Base-by-base conservation (phyloP, 1,284 basidiomycete genomes). In the Coniophora puteana region DNA sequence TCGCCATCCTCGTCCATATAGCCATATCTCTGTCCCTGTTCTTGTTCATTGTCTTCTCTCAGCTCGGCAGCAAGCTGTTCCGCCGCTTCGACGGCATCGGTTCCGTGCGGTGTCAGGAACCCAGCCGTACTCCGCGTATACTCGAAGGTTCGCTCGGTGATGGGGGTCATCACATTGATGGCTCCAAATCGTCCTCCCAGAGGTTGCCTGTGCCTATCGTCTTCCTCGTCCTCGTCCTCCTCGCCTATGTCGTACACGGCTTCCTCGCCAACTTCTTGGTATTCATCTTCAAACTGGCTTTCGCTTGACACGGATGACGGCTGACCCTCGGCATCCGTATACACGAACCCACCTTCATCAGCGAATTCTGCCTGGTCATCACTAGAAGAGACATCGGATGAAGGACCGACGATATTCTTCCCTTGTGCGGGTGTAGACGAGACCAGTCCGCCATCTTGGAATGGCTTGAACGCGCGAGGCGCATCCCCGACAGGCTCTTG, bases 151-250 rank as follows among this genome's bases (percentile, higher is more conserved):
- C 93, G 74, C 63, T 97, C 94, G 4, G 89, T 90, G 56, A 97
- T 95, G 1, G 93, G 93, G 8, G 93, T 96, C 89, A 97, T 91
- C 41, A 90, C 80, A 53, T 89, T 83, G 64, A 91, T 87, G 44
- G 71, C 72, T 18, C 85, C 87, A 52, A 87, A 82, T 35, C 87
- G 77, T 10, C 84, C 81, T 18, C 84, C 83, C 43, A 85, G 67
- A 14, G 83, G 83, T 8, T 72, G 67, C 5, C 66, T 69, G 38
- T 50, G 50, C 20, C 37, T 48, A 4, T 54, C 54, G 17, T 58
- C 61, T 8, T 58, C 59, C 22, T 63, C 59, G 13, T 63, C 55
- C 16, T 51, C 44, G 5, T 52, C 47, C n/a, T 24, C 51, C 25
- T 48, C 54, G 49, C 13, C 53, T 30, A 41, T 48, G n/a, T 46